Evolutionary conservation across 78 protist genomes (phyloP).

Genomic region (Isochrysis galbana): DNA sequence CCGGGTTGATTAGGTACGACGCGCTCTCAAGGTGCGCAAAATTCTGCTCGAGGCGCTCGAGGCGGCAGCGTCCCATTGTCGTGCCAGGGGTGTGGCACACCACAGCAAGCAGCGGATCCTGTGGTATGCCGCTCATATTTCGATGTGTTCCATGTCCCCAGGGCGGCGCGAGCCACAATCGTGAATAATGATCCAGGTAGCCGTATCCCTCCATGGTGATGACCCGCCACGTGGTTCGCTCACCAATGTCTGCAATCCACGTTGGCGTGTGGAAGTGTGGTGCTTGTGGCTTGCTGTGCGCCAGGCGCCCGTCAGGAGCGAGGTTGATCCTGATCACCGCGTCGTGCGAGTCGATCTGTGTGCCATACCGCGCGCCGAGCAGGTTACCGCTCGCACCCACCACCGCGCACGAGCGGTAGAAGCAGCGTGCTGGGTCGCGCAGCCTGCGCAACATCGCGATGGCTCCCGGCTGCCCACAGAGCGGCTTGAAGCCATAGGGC

Average conservation of each 20-base stretch:
- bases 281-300: not conserved
- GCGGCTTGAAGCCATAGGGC: not conserved
- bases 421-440: not conserved
- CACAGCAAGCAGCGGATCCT: not conserved
- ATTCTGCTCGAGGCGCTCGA: not conserved
- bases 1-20: not conserved
- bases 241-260: not conserved
- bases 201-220: constrained; percentile 1
- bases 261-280: not conserved
- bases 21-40: not conserved
- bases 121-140: not conserved
- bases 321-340: constrained; percentile 4
- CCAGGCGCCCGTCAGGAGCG: not conserved
- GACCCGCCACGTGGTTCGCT: constrained; percentile 20
- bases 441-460: not conserved
- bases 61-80: not conserved
- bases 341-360: not conserved
- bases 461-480: not conserved
- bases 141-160: not conserved
- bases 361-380: not conserved
- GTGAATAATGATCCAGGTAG: not conserved
- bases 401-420: not conserved
- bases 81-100: not conserved
- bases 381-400: not conserved
- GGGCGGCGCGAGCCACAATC: not conserved